Evolutionary conservation across 495 filamentous ascomycete genomes (phyloP).

Genomic region (Penicillium daleae): DNA sequence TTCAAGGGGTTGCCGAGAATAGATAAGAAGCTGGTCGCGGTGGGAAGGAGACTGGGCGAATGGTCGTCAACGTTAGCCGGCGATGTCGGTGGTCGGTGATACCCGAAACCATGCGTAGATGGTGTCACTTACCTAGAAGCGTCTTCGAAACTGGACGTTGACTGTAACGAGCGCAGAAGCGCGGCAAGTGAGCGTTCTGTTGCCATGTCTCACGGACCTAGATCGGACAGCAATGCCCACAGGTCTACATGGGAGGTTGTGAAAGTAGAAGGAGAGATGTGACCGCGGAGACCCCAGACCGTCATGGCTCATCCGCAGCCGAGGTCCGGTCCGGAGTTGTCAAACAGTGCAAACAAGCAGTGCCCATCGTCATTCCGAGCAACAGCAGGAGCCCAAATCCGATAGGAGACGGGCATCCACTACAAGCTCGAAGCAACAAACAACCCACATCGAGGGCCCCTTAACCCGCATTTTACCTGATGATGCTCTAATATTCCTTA

Average conservation of each 20-base stretch:
- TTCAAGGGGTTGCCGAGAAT: conserved; percentile 89
- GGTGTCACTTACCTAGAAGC: conserved; percentile 53
- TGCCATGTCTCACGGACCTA: conserved; percentile 36
- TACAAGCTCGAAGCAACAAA: not conserved
- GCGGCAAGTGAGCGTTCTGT: conserved; percentile 56
- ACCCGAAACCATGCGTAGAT: not conserved
- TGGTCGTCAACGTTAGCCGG: conserved; percentile 17
- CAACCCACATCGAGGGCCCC: not conserved
- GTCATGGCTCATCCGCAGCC: conserved; percentile 25
- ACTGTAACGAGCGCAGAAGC: conserved; percentile 56
- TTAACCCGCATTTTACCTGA: not conserved
- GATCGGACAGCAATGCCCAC: conserved; percentile 15
- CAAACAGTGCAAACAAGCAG: conserved; percentile 51
- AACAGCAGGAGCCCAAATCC: conserved; percentile 3
- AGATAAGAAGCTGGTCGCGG: conserved; percentile 79
- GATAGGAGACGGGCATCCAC: not conserved
- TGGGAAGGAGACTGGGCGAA: conserved; percentile 67
- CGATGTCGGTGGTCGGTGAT: conserved; percentile 3
- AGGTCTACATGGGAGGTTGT: conserved; percentile 24
- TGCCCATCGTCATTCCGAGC: conserved; percentile 19
- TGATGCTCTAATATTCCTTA: conserved; percentile 4
- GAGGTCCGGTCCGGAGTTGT: conserved; percentile 43
- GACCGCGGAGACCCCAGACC: conserved; percentile 42
- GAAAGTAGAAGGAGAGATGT: conserved; percentile 14
- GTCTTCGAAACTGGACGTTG: conserved; percentile 53